Evolutionary conservation across 257 asterid genomes (phyloP).

Genomic region (Scutellaria minor): DNA sequence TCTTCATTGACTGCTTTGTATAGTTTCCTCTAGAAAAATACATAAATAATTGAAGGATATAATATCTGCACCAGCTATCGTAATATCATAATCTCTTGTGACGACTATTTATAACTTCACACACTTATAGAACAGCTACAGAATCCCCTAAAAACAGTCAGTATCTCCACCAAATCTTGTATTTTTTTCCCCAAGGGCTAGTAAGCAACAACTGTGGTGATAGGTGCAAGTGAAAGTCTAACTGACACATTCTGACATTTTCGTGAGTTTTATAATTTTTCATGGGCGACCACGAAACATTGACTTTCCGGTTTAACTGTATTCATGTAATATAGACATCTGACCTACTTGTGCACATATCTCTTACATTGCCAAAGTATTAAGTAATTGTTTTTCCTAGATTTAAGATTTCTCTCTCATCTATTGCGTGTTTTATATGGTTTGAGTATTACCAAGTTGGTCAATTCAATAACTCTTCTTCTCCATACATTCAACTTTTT

Average conservation of each 20-base stretch:
- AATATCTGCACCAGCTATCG: too few species aligned
- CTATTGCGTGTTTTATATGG: constrained; percentile 10
- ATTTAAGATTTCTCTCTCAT: constrained; percentile 27
- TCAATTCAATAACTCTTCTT: constrained; percentile 27
- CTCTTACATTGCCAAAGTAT: not conserved
- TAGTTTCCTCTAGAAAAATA: too few species aligned
- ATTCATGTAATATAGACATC: constrained; percentile 1
- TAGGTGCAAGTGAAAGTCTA: not conserved
- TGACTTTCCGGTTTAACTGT: not conserved
- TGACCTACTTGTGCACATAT: not conserved
- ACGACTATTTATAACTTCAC: too few species aligned
- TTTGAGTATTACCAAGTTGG: constrained; percentile 18
- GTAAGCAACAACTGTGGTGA: too few species aligned
- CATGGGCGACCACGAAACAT: not conserved
- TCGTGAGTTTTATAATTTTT: not conserved
- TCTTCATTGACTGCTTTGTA: too few species aligned
- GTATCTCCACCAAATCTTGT: constrained; percentile 1
- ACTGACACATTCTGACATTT: not conserved
- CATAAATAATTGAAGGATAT: too few species aligned
- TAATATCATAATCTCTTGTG: too few species aligned
- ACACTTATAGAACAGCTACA: not conserved
- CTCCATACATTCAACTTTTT: constrained; percentile 26
- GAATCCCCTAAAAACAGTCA: not conserved
- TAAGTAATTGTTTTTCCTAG: not conserved
- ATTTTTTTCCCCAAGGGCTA: not conserved